A percentile compares a stretch with the other conserved stretches of the same genome.
These are phyloP conservation scores for Emergomyces pasteurianus DNA, from an alignment of 2,329 filamentous ascomycete genomes.

Conservation along the genomic window DNA sequence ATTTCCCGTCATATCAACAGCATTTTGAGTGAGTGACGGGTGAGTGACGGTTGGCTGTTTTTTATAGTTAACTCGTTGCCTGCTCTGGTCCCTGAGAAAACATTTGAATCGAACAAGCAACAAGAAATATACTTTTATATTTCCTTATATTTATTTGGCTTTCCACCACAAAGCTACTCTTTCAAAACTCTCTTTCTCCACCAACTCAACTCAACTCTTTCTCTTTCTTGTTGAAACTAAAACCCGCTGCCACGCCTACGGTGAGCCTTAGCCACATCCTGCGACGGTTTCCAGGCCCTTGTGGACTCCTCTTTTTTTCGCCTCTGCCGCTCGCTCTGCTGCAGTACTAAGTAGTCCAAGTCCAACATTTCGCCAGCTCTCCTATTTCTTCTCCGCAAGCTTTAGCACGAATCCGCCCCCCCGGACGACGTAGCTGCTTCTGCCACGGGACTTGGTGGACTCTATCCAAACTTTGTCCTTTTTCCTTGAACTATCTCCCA, in stretches of 20 bases:
- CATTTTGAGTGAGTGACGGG: no score
- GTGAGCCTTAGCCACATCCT: not conserved
- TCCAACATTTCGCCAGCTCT: not conserved
- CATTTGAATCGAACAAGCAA: no score
- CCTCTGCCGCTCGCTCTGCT: not conserved
- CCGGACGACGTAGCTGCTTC: not conserved
- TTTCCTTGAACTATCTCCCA: not conserved
- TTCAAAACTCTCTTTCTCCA: not conserved
- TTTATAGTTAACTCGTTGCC: not conserved
- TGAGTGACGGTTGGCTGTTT: not conserved
- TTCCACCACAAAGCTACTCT: not conserved
- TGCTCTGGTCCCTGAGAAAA: no score
- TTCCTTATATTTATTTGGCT: not conserved
- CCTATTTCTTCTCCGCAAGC: slow-evolving; percentile 1
- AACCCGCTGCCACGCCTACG: not conserved
- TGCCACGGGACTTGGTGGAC: not conserved
- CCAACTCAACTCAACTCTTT: not conserved
- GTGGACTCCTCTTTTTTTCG: not conserved
- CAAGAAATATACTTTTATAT: no score
- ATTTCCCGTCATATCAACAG: not conserved
- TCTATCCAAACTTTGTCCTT: slow-evolving; percentile 1
- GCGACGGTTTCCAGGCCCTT: slow-evolving; percentile 1
- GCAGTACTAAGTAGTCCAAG: no score
- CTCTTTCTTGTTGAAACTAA: not conserved
- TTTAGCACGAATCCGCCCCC: not conserved